Percentiles rank a stretch among this genome's conserved stretches.
These are phyloP conservation scores for Dorcoceras hygrometricum DNA, from an alignment of 257 asterid genomes.

Conservation along the genomic window DNA sequence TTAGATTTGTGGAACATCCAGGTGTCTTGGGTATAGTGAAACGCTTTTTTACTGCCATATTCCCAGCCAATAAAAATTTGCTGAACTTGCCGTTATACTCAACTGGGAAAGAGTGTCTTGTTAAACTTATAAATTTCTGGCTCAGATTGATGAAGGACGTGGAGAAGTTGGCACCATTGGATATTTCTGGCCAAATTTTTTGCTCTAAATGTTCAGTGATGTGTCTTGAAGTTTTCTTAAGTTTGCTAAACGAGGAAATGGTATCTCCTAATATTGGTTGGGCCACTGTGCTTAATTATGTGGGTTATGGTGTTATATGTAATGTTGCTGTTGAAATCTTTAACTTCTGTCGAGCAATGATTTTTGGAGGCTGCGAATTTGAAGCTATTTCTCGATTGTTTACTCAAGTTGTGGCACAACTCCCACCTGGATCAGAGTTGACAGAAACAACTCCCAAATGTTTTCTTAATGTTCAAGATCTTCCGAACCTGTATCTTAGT, in stretches of 20 bases:
- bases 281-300: conserved; percentile 55
- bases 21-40: conserved; percentile 44
- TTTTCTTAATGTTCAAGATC: conserved; percentile 51
- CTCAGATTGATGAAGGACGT: conserved; percentile 62
- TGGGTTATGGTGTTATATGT: conserved; percentile 47
- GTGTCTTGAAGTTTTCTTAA: conserved; percentile 50
- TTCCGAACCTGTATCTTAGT: conserved; percentile 58
- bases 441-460: conserved; percentile 21
- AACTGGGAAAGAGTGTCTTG: conserved; percentile 59
- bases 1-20: conserved; percentile 49
- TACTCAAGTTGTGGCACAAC: conserved; percentile 33
- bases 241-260: conserved; percentile 48
- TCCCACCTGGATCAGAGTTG: conserved; percentile 38
- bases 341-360: conserved; percentile 74
- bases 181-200: conserved; percentile 39
- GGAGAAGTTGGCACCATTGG: conserved; percentile 40
- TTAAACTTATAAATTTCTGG: conserved; percentile 75
- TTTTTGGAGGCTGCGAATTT: conserved; percentile 67
- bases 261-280: conserved; percentile 73
- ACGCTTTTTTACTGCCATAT: conserved; percentile 57
- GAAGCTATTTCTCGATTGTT: conserved; percentile 51
- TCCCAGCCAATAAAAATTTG: conserved; percentile 39
- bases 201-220: conserved; percentile 46
- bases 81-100: conserved; percentile 38
- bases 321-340: conserved; percentile 41